Evolutionary conservation across 345 rosid genomes (phyloP), one percentile per base, ranked within the genome.

Genomic region (Geranium rotundifolium): DNA sequence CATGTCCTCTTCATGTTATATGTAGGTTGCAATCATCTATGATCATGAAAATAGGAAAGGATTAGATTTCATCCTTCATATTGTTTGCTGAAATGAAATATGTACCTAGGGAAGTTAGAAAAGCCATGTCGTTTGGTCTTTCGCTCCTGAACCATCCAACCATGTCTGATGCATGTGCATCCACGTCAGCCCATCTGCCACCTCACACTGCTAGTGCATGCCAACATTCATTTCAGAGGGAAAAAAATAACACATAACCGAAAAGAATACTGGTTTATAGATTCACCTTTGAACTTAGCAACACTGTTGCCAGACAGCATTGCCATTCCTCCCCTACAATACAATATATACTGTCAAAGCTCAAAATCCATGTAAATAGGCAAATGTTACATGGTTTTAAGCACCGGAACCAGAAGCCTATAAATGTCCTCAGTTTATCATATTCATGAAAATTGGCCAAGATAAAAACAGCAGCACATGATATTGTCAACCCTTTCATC

Each of bases 141-240:
- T 70, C 29, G 67, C 63, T 65, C 56, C 69, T 3, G 67, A 68
- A 62, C 78, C 70, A 34, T 73, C 84, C 76, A 80, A 30, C 89
- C 89, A 86, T 64, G 88, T 82, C 72, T 81, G 82, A 64, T 86
- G 92, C 59, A 86, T 64, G 65, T 86, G 85, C 73, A 82, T 16
- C 62, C 76, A 82, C 41, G 64, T 65, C 65, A 84, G 73, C 0
- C 63, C 66, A 66, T 69, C 65, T 10, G 76, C 65, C 57, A 19
- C 54, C 55, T 58, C 46, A 12, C 57, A 69, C 72, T 72, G 72
- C 73, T 65, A 60, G 63, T 72, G 41, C 9, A 68, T 52, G 64
- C 30, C 6, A 23, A 23, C 27, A 23, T 23, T 23, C 27, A 23
- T 23, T 23, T 23, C 6, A 31, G 10, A n/a, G 61, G 29, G 2